Conservation (phyloP, 768 basidiomycete species). For the Macrolepiota dolichaula region DNA sequence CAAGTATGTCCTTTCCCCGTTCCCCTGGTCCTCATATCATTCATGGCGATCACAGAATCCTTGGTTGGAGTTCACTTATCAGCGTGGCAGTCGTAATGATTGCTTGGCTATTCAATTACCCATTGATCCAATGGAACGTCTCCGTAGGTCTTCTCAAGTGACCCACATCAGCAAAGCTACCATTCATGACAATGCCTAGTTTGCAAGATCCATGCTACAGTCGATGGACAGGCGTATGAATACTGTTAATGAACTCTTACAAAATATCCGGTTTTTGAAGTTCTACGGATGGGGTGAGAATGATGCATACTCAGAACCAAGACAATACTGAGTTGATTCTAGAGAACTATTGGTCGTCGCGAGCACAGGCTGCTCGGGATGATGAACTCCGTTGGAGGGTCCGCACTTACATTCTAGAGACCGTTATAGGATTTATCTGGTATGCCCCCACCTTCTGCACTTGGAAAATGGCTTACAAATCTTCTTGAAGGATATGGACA, state of each 20-base stretch:
- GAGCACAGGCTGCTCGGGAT: slow-evolving; percentile 51
- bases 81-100: slow-evolving; percentile 65
- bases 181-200: slow-evolving; percentile 28
- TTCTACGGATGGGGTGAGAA: slow-evolving; percentile 72
- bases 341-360: slow-evolving; percentile 61
- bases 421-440: slow-evolving; percentile 69
- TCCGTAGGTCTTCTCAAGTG: slow-evolving; percentile 34
- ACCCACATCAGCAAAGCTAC: not conserved
- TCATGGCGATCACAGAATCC: slow-evolving; percentile 39
- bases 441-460: slow-evolving; percentile 17
- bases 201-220: slow-evolving; percentile 55
- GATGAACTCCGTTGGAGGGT: slow-evolving; percentile 67
- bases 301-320: not conserved
- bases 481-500: slow-evolving; percentile 58
- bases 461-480: slow-evolving; percentile 3
- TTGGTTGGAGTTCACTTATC: slow-evolving; percentile 77
- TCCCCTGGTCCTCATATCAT: not conserved
- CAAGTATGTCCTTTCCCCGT: slow-evolving; percentile 39
- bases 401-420: slow-evolving; percentile 57
- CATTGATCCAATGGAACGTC: slow-evolving; percentile 64
- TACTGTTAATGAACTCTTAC: slow-evolving; percentile 72
- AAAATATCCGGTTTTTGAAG: slow-evolving; percentile 70
- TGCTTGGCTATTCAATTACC: slow-evolving; percentile 62
- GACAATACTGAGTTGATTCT: slow-evolving; percentile 2
- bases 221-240: slow-evolving; percentile 69